Evolutionary conservation across 163 green algal species (phyloP).

Genomic region (Scenedesmus sp.): DNA sequence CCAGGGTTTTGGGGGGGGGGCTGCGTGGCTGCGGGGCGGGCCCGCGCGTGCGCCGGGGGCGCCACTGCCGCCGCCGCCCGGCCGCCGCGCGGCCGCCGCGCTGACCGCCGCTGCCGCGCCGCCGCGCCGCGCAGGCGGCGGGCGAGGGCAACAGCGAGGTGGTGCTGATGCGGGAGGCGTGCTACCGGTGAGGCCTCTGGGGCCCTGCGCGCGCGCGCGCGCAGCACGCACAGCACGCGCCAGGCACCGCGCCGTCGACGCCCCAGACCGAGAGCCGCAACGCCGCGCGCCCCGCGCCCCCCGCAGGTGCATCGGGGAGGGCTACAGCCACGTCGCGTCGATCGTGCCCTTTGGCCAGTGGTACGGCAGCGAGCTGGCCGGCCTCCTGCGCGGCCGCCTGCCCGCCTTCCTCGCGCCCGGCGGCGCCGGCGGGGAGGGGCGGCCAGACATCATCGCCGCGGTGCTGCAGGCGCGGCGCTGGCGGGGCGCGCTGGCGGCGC

Average conservation of each 20-base stretch:
- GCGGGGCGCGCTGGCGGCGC: too few species aligned
- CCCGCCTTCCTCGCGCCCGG: slow-evolving; percentile 35
- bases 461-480: slow-evolving; percentile 39
- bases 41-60: not conserved
- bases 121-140: too few species aligned
- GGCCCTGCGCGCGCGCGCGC: too few species aligned
- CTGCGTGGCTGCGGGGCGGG: not conserved
- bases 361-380: slow-evolving; percentile 73
- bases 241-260: too few species aligned
- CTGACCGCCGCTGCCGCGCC: too few species aligned
- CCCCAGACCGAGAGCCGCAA: too few species aligned
- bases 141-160: slow-evolving; percentile 34
- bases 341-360: slow-evolving; percentile 73
- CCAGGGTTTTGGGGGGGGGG: not conserved
- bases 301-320: slow-evolving; percentile 74
- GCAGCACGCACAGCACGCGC: too few species aligned
- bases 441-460: slow-evolving; percentile 31
- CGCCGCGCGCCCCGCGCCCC: not conserved
- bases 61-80: too few species aligned
- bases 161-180: slow-evolving; percentile 75
- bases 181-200: slow-evolving; percentile 64
- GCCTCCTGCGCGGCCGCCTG: slow-evolving; percentile 55
- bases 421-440: not conserved
- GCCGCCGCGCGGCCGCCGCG: too few species aligned
- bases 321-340: slow-evolving; percentile 68